Percentiles rank a stretch among this genome's conserved stretches.
These are phyloP conservation scores for Dictyostelium intermedium DNA, from an alignment of 78 protist species.

Conservation along the genomic window DNA sequence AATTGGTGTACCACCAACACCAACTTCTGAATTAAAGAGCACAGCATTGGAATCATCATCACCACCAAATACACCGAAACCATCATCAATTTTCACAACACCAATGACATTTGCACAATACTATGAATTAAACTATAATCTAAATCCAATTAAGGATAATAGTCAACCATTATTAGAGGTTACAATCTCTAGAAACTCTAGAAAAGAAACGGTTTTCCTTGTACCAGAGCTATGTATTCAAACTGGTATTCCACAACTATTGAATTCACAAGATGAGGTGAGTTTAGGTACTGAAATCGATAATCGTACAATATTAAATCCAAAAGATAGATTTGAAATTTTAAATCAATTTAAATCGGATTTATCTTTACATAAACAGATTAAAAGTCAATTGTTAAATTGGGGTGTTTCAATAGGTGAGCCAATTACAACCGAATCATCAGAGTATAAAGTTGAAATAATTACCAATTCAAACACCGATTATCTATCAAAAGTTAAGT, in stretches of 20 bases:
- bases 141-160: neutral
- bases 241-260: slow-evolving; percentile 22
- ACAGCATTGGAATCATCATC: neutral
- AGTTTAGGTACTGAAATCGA: neutral
- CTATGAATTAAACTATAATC: neutral
- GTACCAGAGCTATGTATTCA: slow-evolving; percentile 45
- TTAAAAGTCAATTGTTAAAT: neutral
- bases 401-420: slow-evolving; percentile 27
- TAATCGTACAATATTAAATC: neutral
- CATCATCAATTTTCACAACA: neutral
- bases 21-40: neutral
- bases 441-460: neutral
- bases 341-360: neutral
- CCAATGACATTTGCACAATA: slow-evolving; percentile 12
- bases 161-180: slow-evolving; percentile 36
- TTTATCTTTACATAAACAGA: neutral
- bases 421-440: neutral
- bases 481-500: neutral
- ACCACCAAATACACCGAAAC: neutral
- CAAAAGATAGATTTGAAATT: neutral
- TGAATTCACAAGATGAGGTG: neutral
- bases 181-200: neutral
- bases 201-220: neutral
- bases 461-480: neutral
- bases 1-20: neutral